These are phyloP conservation scores for Gonapodya prolifera DNA, from an alignment of 192 early-diverging fungal species.

Conservation along the genomic window DNA sequence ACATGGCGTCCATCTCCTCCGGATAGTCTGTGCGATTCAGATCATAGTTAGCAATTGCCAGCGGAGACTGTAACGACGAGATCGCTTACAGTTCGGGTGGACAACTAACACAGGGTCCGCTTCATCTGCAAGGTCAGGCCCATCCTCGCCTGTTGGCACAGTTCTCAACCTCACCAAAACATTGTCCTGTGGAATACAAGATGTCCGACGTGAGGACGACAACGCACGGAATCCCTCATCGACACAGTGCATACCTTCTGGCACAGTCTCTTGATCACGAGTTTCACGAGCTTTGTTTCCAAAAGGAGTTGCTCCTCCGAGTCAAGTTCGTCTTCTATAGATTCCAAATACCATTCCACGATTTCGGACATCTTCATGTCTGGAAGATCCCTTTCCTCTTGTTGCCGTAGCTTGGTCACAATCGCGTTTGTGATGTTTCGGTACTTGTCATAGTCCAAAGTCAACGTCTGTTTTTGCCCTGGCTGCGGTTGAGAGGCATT, in stretches of 20 bases:
- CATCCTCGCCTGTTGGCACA: constrained; percentile 7
- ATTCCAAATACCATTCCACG: constrained; percentile 60
- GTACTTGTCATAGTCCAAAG: constrained; percentile 30
- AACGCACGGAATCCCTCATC: not conserved
- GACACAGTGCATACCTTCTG: constrained; percentile 31
- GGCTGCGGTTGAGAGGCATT: not conserved
- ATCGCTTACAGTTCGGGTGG: constrained; percentile 21
- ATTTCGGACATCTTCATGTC: constrained; percentile 35
- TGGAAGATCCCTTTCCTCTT: constrained; percentile 8
- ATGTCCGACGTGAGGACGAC: not conserved
- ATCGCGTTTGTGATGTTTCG: constrained; percentile 28
- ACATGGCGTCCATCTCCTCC: not conserved
- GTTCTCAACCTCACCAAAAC: constrained; percentile 17
- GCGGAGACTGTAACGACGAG: no score
- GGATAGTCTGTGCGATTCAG: not conserved
- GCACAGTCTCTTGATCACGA: constrained; percentile 52
- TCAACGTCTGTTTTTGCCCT: constrained; percentile 15
- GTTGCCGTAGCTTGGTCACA: constrained; percentile 12
- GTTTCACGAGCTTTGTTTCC: constrained; percentile 49
- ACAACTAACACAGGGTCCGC: constrained; percentile 30
- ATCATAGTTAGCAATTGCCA: no score
- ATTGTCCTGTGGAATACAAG: constrained; percentile 13
- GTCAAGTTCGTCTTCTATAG: constrained; percentile 45
- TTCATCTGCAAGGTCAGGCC: not conserved
- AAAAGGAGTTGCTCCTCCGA: constrained; percentile 40